phyloP scores from a whole-genome alignment of 1,139 yeast species.

The Tardiomyces digboiensis region DNA sequence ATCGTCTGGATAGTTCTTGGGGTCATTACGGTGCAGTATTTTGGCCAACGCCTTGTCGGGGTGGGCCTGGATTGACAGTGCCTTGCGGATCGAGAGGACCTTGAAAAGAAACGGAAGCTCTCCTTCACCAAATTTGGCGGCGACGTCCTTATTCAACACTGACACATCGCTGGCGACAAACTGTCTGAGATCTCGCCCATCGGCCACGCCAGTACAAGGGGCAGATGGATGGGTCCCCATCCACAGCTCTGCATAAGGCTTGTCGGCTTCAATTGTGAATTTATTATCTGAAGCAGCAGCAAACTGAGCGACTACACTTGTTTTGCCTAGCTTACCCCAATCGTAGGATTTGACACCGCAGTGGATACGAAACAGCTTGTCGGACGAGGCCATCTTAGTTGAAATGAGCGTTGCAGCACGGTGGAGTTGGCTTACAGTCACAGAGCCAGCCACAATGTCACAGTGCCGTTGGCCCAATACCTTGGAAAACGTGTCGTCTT shows the following conservation, averaged over 20 bases:
- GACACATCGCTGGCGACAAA: conserved; percentile 53
- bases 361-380: conserved; percentile 22
- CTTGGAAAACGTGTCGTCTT: too few relatives aligned
- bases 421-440: not conserved
- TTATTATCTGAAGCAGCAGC: conserved; percentile 62
- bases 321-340: conserved; percentile 58
- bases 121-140: conserved; percentile 57
- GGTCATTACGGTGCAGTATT: conserved; percentile 69
- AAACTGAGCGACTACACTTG: conserved; percentile 83
- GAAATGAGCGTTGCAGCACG: not conserved
- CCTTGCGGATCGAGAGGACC: conserved; percentile 87
- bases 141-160: conserved; percentile 44
- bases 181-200: conserved; percentile 52
- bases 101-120: conserved; percentile 90
- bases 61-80: conserved; percentile 93
- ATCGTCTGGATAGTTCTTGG: conserved; percentile 92
- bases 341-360: conserved; percentile 38
- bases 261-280: conserved; percentile 50
- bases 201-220: conserved; percentile 58
- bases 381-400: not conserved
- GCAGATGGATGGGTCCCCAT: conserved; percentile 98
- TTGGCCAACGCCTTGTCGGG: conserved; percentile 86
- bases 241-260: conserved; percentile 65
- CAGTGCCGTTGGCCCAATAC: too few relatives aligned
- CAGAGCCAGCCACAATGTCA: not conserved